These are phyloP conservation scores for Ophiostoma novo-ulmi DNA, from an alignment of 2,329 filamentous ascomycete genomes.

Conservation along the genomic window DNA sequence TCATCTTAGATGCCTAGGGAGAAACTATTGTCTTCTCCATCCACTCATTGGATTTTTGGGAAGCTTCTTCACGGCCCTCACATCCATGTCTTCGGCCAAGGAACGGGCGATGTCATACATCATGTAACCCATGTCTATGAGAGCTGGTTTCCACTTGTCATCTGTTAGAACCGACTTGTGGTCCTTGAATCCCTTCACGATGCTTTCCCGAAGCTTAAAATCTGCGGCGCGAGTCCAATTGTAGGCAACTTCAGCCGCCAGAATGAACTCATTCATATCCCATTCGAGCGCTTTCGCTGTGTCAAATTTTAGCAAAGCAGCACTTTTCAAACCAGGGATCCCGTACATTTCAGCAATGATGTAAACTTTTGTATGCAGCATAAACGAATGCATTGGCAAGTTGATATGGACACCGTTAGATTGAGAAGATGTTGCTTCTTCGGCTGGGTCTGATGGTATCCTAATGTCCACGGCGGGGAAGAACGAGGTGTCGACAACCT, in stretches of 20 bases:
- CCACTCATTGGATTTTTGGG: too few relatives aligned
- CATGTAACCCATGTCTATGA: neutral
- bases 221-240: neutral
- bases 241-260: neutral
- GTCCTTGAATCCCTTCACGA: neutral
- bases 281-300: neutral
- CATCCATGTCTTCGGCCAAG: neutral
- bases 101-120: slow-evolving; percentile 14
- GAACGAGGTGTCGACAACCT: neutral
- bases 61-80: too few relatives aligned
- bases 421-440: neutral
- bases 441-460: neutral
- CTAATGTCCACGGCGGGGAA: too few relatives aligned
- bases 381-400: neutral
- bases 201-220: neutral
- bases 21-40: too few relatives aligned
- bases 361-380: slow-evolving; percentile 12
- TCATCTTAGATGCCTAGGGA: neutral
- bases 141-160: neutral
- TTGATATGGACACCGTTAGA: neutral
- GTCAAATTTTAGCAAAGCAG: neutral
- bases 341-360: slow-evolving; percentile 11
- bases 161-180: neutral
- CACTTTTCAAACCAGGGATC: neutral
- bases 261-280: neutral